Conservation (phyloP, 2,329 filamentous ascomycete species). For the Eurotiales sp. region DNA sequence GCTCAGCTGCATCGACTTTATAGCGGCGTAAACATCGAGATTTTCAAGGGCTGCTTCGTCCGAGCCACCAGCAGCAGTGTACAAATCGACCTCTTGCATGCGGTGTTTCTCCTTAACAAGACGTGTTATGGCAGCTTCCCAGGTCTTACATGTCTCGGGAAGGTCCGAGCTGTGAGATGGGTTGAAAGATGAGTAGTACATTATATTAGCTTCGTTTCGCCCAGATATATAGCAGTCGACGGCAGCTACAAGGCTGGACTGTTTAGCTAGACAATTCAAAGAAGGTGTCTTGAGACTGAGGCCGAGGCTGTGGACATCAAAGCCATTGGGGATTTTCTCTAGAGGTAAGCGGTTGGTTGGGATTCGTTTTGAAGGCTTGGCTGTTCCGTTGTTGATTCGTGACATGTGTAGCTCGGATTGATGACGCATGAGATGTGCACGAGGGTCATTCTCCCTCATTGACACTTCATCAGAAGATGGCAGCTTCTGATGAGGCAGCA, state of each 20-base stretch:
- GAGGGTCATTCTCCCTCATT: conserved; percentile 26
- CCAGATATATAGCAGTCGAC: conserved; percentile 4
- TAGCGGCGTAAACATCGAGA: conserved; percentile 18
- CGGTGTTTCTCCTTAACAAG: conserved; percentile 21
- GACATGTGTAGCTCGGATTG: conserved; percentile 5
- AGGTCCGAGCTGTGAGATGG: not conserved
- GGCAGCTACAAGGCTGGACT: not conserved
- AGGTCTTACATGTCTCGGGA: conserved; percentile 15
- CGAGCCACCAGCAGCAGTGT: conserved; percentile 15
- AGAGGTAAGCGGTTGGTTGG: conserved; percentile 26
- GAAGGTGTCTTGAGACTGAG: conserved; percentile 10
- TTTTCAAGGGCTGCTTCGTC: conserved; percentile 6
- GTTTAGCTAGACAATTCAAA: not conserved
- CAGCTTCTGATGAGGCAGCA: not conserved
- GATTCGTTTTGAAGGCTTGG: conserved; percentile 17
- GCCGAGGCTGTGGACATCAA: conserved; percentile 22
- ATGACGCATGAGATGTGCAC: conserved; percentile 28
- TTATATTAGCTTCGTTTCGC: not conserved
- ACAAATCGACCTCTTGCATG: conserved; percentile 9
- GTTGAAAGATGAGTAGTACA: not conserved
- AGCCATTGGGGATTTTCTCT: conserved; percentile 25
- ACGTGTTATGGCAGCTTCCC: conserved; percentile 18
- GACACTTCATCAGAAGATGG: not conserved
- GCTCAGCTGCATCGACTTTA: not conserved
- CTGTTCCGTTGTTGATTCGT: not conserved